Evolutionary conservation across 495 filamentous ascomycete species (phyloP).

Genomic region (Baudoinia panamericana): DNA sequence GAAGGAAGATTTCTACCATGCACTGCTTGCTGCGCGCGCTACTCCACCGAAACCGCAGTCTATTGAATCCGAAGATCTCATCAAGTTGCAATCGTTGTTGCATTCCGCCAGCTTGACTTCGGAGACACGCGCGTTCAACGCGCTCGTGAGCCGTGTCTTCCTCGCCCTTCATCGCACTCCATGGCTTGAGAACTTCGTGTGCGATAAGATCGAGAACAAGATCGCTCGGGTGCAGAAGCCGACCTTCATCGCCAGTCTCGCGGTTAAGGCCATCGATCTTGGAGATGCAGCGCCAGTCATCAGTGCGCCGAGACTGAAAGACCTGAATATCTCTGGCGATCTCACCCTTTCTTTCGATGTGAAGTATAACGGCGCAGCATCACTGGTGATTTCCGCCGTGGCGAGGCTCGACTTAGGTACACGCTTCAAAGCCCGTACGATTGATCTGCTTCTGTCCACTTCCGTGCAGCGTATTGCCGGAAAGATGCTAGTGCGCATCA

Average conservation of each 20-base stretch:
- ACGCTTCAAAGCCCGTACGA: conserved; percentile 79
- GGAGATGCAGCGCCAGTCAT: conserved; percentile 79
- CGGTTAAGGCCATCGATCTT: conserved; percentile 68
- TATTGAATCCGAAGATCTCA: conserved; percentile 75
- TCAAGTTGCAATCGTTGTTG: conserved; percentile 71
- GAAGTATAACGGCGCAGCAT: conserved; percentile 77
- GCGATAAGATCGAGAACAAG: conserved; percentile 86
- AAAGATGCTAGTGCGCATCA: conserved; percentile 71
- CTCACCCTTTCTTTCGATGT: conserved; percentile 74
- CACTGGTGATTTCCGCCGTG: conserved; percentile 75
- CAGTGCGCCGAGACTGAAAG: conserved; percentile 77
- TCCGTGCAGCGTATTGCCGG: conserved; percentile 77
- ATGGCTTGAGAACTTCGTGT: conserved; percentile 63
- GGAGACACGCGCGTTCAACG: conserved; percentile 91
- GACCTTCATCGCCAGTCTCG: conserved; percentile 70
- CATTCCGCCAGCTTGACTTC: conserved; percentile 75
- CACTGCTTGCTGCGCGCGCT: conserved; percentile 70
- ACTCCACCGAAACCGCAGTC: conserved; percentile 56
- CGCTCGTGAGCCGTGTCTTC: conserved; percentile 74
- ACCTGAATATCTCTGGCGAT: conserved; percentile 83
- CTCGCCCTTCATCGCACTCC: conserved; percentile 74
- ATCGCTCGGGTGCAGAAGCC: conserved; percentile 88
- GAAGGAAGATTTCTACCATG: conserved; percentile 97
- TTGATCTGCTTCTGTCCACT: conserved; percentile 76
- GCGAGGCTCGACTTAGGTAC: conserved; percentile 80